These are phyloP conservation scores for Trematosphaeria pertusa DNA, from an alignment of 2,329 filamentous ascomycete genomes.

Conservation along the genomic window DNA sequence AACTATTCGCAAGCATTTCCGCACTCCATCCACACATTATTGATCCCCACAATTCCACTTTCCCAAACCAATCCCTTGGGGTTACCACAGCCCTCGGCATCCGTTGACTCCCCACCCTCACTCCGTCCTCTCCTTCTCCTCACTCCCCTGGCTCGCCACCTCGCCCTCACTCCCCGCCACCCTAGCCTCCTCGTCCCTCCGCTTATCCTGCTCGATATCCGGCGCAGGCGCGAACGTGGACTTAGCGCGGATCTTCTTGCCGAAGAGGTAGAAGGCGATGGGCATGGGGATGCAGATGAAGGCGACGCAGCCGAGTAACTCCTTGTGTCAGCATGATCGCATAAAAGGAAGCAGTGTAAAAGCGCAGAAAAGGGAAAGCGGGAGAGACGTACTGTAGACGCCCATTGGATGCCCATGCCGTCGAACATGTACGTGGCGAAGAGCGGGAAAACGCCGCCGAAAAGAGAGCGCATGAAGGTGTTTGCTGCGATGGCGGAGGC, in stretches of 20 bases:
- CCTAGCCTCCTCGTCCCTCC: slow-evolving; percentile 42
- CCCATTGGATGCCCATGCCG: slow-evolving; percentile 59
- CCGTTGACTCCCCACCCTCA: not conserved
- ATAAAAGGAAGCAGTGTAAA: not conserved
- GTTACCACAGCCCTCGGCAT: not conserved
- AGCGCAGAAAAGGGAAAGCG: not conserved
- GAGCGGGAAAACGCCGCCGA: slow-evolving; percentile 60
- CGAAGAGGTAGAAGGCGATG: slow-evolving; percentile 53
- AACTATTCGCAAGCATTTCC: too few relatives aligned
- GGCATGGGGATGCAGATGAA: slow-evolving; percentile 53
- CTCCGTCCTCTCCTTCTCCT: slow-evolving; percentile 1
- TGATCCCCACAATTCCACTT: too few relatives aligned
- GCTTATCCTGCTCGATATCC: slow-evolving; percentile 46
- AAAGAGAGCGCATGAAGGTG: slow-evolving; percentile 60
- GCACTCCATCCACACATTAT: too few relatives aligned
- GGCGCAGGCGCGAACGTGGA: slow-evolving; percentile 53
- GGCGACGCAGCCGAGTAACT: slow-evolving; percentile 53
- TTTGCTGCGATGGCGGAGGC: slow-evolving; percentile 63
- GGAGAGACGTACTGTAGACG: slow-evolving; percentile 36
- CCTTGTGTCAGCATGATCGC: not conserved
- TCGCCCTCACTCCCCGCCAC: slow-evolving; percentile 8
- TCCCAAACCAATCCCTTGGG: too few relatives aligned
- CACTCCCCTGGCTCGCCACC: not conserved
- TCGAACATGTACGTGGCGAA: slow-evolving; percentile 65
- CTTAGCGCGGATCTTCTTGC: slow-evolving; percentile 52